Evolutionary conservation across 371 early-diverging fungal genomes (phyloP).

Genomic region (Rhizopus arrhizus): DNA sequence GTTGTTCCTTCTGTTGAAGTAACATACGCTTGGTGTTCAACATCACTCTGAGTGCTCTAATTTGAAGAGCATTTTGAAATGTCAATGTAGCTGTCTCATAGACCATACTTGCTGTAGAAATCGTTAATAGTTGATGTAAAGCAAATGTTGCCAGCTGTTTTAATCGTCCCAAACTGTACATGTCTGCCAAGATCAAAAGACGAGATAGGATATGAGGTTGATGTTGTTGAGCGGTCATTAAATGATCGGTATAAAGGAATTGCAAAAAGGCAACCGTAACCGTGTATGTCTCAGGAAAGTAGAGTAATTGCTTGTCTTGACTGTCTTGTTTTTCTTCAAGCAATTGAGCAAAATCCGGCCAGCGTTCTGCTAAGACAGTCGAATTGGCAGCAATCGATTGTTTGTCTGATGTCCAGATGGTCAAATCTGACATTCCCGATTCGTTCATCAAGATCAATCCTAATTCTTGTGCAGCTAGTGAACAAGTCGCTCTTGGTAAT

Average conservation of each 20-base stretch:
- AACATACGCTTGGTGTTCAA: slow-evolving; percentile 41
- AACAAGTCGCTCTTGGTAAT: slow-evolving; percentile 48
- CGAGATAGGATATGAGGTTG: slow-evolving; percentile 59
- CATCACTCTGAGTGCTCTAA: slow-evolving; percentile 55
- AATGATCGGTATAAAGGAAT: slow-evolving; percentile 66
- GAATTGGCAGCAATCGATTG: slow-evolving; percentile 66
- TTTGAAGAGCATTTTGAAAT: slow-evolving; percentile 54
- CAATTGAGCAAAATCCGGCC: slow-evolving; percentile 63
- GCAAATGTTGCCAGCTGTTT: slow-evolving; percentile 52
- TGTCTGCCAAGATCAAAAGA: slow-evolving; percentile 58
- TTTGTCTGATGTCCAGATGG: slow-evolving; percentile 62
- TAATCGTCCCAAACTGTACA: slow-evolving; percentile 58
- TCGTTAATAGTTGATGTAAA: slow-evolving; percentile 60
- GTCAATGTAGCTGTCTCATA: slow-evolving; percentile 59
- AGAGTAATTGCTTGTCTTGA: slow-evolving; percentile 23
- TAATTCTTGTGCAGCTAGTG: slow-evolving; percentile 55
- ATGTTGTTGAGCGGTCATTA: slow-evolving; percentile 58
- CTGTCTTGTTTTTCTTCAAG: slow-evolving; percentile 42
- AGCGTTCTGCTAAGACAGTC: slow-evolving; percentile 63
- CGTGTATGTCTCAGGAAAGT: slow-evolving; percentile 60
- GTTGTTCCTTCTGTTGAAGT: slow-evolving; percentile 10
- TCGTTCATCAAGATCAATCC: slow-evolving; percentile 65
- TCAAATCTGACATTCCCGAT: slow-evolving; percentile 62
- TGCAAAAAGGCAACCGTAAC: slow-evolving; percentile 63
- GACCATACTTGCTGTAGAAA: slow-evolving; percentile 61